These are phyloP conservation scores for Candida sp. DNA, from an alignment of 1,139 yeast species.

Conservation along the genomic window DNA sequence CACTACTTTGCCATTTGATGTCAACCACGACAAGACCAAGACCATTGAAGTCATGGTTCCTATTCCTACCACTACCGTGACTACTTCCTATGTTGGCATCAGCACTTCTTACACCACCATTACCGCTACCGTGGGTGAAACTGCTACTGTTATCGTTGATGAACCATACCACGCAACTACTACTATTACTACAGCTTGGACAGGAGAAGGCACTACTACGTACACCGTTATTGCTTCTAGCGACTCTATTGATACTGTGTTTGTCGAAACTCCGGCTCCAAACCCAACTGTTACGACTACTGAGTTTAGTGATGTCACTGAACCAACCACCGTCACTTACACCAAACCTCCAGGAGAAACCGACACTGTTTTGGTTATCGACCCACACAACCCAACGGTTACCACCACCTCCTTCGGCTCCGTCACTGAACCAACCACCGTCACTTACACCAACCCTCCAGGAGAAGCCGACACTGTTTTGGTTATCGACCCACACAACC, in stretches of 20 bases:
- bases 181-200: constrained; percentile 16
- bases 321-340: constrained; percentile 12
- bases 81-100: constrained; percentile 17
- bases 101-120: constrained; percentile 13
- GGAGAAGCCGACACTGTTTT: constrained; percentile 15
- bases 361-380: constrained; percentile 21
- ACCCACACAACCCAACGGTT: constrained; percentile 15
- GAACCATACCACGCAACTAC: constrained; percentile 16
- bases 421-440: background rate
- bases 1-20: constrained; percentile 21
- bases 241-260: constrained; percentile 11
- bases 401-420: background rate
- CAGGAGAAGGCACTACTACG: constrained; percentile 16
- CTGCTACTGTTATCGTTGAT: constrained; percentile 21
- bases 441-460: constrained; percentile 11
- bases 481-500: constrained; percentile 14
- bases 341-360: constrained; percentile 14
- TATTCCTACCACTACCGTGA: constrained; percentile 16
- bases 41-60: constrained; percentile 23
- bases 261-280: constrained; percentile 17
- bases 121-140: constrained; percentile 15
- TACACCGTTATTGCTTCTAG: constrained; percentile 8
- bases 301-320: constrained; percentile 9
- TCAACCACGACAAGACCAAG: constrained; percentile 16
- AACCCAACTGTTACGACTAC: constrained; percentile 15